These are phyloP conservation scores for Macaranga tanarius DNA, from an alignment of 441 rosid genomes.

Conservation along the genomic window DNA sequence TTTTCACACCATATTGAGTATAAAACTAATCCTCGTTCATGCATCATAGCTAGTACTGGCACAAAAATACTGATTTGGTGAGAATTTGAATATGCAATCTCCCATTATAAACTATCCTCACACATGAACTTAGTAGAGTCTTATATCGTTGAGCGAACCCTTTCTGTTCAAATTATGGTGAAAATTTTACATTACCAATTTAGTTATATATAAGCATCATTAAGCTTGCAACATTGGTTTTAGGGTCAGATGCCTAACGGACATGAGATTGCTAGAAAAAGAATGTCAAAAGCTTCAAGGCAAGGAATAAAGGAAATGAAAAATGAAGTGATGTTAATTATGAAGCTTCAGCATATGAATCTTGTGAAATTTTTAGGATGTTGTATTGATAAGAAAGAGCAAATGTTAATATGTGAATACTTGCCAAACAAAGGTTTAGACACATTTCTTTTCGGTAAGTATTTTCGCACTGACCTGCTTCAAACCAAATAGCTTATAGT, in stretches of 20 bases:
- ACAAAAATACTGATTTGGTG: too few species aligned
- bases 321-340: constrained; percentile 19
- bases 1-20: too few species aligned
- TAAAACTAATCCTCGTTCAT: too few species aligned
- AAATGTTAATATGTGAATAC: constrained; percentile 12
- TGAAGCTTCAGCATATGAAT: constrained; percentile 19
- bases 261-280: constrained; percentile 14
- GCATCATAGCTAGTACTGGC: too few species aligned
- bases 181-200: too few species aligned
- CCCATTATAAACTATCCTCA: too few species aligned
- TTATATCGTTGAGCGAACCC: too few species aligned
- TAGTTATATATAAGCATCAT: too few species aligned
- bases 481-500: too few species aligned
- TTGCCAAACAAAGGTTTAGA: constrained; percentile 21
- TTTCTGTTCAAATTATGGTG: too few species aligned
- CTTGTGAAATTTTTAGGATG: constrained; percentile 18
- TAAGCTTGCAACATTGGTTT: background rate
- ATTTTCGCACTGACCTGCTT: background rate
- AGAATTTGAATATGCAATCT: too few species aligned
- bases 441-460: constrained; percentile 10
- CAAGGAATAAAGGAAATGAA: constrained; percentile 20
- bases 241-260: constrained; percentile 14
- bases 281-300: constrained; percentile 3
- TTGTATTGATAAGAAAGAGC: constrained; percentile 2
- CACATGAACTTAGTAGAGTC: too few species aligned